Evolutionary conservation across 805 yeast genomes (phyloP).

Genomic region (Pichia manshurica): DNA sequence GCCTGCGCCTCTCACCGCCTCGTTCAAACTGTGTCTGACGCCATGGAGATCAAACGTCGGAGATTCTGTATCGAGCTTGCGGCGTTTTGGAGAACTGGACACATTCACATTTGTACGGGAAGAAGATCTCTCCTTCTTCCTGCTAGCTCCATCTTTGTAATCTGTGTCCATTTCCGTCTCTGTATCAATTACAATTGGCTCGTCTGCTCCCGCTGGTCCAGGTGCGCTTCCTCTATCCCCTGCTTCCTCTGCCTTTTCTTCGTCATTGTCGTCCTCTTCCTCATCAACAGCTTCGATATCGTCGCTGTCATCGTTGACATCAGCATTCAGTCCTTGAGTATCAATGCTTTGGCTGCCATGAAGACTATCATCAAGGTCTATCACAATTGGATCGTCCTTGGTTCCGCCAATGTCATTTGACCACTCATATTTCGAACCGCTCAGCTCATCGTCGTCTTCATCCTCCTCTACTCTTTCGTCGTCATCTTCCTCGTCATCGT

Average conservation of each 20-base stretch:
- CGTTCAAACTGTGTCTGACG: too few relatives aligned
- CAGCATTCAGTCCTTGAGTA: too few relatives aligned
- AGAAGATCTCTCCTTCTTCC: too few relatives aligned
- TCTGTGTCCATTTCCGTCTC: conserved; percentile 1
- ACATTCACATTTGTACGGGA: too few relatives aligned
- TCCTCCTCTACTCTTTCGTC: not conserved
- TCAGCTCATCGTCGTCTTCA: not conserved
- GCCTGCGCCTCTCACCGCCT: not conserved
- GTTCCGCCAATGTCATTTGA: conserved; percentile 17
- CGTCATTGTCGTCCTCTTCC: not conserved
- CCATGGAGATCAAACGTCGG: too few relatives aligned
- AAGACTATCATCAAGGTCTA: conserved; percentile 3
- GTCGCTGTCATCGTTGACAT: not conserved
- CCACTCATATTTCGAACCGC: not conserved
- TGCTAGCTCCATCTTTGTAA: too few relatives aligned
- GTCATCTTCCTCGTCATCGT: not conserved
- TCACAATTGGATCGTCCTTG: conserved; percentile 27
- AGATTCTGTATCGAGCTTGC: too few relatives aligned
- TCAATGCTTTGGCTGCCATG: too few relatives aligned
- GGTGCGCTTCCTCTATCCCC: too few relatives aligned
- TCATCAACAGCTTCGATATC: not conserved
- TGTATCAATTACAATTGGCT: conserved; percentile 2
- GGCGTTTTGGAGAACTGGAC: too few relatives aligned
- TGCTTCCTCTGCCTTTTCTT: not conserved
- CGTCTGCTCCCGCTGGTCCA: not conserved